Base-by-base conservation (phyloP, 2,329 filamentous ascomycete genomes). In the Stemphylium vesicarium region DNA sequence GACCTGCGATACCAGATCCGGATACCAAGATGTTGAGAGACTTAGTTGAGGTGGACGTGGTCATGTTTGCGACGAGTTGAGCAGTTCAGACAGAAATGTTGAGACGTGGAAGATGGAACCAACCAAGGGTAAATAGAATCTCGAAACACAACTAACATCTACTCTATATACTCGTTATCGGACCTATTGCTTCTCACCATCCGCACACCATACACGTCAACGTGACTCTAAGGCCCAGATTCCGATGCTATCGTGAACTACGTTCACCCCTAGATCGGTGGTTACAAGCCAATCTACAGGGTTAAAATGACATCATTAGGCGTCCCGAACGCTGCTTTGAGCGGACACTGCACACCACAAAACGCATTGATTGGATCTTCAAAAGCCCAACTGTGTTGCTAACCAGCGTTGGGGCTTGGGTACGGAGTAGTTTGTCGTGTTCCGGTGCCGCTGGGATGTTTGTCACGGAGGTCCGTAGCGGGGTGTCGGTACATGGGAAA, bases 1-100 rank as follows among this genome's bases (percentile, higher is more conserved):
- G 62, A 1, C 71, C 70, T 31, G 69, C 68, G n/a, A 72, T 68
- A 24, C 69, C 69, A 9, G 61, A 68, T 6, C 71, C 70, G n/a
- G 60, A 62, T 43, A 73, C 64, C 15, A 74, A 55, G 42, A 75
- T 56, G 9, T 64, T 60, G 13, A 49, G 37, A 4, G 29, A 7
- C 26, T 11, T n/a, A 5, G 4, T 2, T 9, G 46, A 5, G 4
- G 46, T 24, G 11, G 43, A 22, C 15, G 26, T 16, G 18, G 42
- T 3, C 46, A 49, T 49, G 20, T 49, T 37, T 36, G 32, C 12
- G 13, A 5, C 15, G n/a, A n/a, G 13, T 16, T 36, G 2, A 20
- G 4, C 11, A 33, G 12, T n/a, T 8, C 6, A 12, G 12, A n/a
- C 20, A 16, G 20, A 32, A 32, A 6, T 16, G 6, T 20, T 5